These are phyloP conservation scores for Iberis amara DNA, from an alignment of 441 rosid genomes.

Conservation along the genomic window DNA sequence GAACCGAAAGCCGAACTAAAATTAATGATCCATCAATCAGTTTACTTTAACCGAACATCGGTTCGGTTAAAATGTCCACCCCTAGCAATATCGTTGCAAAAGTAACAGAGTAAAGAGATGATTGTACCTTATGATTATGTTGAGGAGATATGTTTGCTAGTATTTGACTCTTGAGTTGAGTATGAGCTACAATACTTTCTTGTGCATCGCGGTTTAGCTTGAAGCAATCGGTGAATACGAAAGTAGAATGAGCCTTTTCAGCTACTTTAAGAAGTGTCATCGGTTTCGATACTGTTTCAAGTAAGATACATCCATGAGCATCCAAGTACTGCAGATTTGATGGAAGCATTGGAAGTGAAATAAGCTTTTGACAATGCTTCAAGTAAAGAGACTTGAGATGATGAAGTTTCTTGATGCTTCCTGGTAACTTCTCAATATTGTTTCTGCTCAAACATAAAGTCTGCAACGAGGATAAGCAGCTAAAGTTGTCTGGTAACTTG, in stretches of 20 bases:
- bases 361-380: conserved; percentile 23
- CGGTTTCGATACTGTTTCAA: conserved; percentile 19
- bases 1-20: too few species aligned
- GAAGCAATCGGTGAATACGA: conserved; percentile 24
- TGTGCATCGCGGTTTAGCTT: conserved; percentile 28
- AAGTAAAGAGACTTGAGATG: conserved; percentile 19
- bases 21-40: too few species aligned
- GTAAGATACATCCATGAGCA: conserved; percentile 21
- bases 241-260: conserved; percentile 17
- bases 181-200: conserved; percentile 23
- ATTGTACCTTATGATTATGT: conserved; percentile 25
- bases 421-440: conserved; percentile 23
- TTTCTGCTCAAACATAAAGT: conserved; percentile 25
- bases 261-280: conserved; percentile 13
- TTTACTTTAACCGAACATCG: too few species aligned
- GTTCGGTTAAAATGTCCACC: too few species aligned
- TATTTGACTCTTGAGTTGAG: conserved; percentile 29
- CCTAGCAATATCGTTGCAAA: not conserved
- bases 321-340: conserved; percentile 14
- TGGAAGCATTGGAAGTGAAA: conserved; percentile 31
- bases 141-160: conserved; percentile 19
- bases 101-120: not conserved
- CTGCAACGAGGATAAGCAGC: conserved; percentile 21
- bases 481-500: conserved; percentile 14
- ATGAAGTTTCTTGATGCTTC: conserved; percentile 25